Base-by-base conservation (phyloP, 2,329 filamentous ascomycete species). In the Fusarium piperis region DNA sequence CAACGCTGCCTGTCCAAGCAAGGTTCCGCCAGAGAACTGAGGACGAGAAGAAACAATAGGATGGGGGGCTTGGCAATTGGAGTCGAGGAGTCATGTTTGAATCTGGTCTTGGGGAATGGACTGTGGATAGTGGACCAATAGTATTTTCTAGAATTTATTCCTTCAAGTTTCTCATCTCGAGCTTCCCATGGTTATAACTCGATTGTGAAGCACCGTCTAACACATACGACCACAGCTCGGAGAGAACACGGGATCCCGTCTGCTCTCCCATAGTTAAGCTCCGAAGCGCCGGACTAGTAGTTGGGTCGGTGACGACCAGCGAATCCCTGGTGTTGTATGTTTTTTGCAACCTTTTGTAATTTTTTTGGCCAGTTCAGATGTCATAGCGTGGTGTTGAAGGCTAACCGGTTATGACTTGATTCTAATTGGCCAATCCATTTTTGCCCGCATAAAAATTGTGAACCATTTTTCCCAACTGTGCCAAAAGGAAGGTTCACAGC, bases 321-420 rank as follows among this genome's bases (percentile, higher is more conserved):
- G 65, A 67, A 68, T 64, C 33, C 59, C 64, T 35, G 58, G 65
- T 68, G 59, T 68, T 68, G 66, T 68, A 68, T 68, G 66, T 68
- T 56, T 33, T n/a, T 66, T 58, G 9, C 16, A 33, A 6, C 32
- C 23, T 4, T 15, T n/a, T 35, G 18, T 15, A 2, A 28, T 46
- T 28, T 53, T 20, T 55, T 55, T 23, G 48, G 48, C n/a, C 15
- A 2, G 32, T 55, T 8, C 5, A 36, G 5, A 26, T 55, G 9
- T 33, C n/a, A 15, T 18, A 18, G 6, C 4, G 10, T 35, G 48
- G 32, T 23, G 30, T n/a, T 55, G 13, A n/a, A 23, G 7, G 13
- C 18, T n/a, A 46, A 8, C 7, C 10, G 13, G 3, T 3, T 28
- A 4, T 2, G 5, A 7, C 48, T 20, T 0, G 28, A 6, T 15